phyloP scores from a whole-genome alignment of 2,329 filamentous ascomycete genomes.

The Fusarium cyanostomum region DNA sequence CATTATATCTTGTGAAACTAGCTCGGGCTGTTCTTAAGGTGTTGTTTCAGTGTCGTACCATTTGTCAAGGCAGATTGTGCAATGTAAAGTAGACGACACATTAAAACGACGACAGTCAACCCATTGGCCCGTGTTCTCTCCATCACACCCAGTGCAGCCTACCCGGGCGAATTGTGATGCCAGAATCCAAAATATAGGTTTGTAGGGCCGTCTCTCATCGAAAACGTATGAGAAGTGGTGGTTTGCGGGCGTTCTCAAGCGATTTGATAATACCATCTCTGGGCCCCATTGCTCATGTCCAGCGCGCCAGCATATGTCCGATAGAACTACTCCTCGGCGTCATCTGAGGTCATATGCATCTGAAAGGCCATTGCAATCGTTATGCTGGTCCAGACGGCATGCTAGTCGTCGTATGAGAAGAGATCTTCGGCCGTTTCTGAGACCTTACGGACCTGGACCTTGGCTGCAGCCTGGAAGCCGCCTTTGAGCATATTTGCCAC shows the following conservation, averaged over 20 bases:
- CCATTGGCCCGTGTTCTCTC: too few relatives aligned
- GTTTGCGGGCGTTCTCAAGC: background rate
- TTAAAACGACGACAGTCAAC: too few relatives aligned
- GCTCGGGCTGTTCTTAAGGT: too few relatives aligned
- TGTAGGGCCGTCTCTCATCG: background rate
- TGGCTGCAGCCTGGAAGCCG: background rate
- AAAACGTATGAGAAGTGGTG: background rate
- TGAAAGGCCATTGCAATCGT: constrained; percentile 1
- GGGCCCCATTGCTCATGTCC: background rate
- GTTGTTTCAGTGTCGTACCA: too few relatives aligned
- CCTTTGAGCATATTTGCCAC: constrained; percentile 2
- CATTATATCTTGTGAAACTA: too few relatives aligned
- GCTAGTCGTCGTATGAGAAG: background rate
- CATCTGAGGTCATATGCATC: background rate
- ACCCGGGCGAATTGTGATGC: background rate
- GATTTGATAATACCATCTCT: background rate
- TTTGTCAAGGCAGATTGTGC: too few relatives aligned
- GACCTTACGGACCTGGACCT: background rate
- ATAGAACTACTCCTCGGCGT: background rate
- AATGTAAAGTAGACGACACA: too few relatives aligned
- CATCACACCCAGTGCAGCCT: constrained; percentile 6
- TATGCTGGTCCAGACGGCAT: background rate
- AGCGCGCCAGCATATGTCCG: background rate
- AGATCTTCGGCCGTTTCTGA: background rate
- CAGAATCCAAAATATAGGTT: background rate